Evolutionary conservation across 352 stramenopile genomes (phyloP), one percentile per base, ranked within the genome.

Genomic region (Phytophthora palmivora): DNA sequence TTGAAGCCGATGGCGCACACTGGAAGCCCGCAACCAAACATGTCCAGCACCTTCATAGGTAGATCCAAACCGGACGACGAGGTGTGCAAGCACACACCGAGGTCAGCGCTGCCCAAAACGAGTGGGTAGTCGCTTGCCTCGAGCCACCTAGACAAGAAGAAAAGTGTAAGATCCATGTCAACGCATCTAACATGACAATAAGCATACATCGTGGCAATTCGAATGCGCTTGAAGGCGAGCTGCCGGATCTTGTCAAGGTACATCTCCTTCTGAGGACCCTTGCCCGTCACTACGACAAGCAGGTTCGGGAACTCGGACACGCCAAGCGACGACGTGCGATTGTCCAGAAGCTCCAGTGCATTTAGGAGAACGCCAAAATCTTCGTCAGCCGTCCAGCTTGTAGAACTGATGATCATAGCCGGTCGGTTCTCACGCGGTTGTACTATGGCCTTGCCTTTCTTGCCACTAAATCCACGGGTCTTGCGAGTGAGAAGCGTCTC

Each of bases 41-140:
- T 99, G 78, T 99, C 98, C 30, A 99, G 78, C 39, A 99, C 97
- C 58, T 99, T 99, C 97, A 99, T 99, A 5, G 98, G 98, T 38
- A 99, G 74, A 76, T 99, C 98, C 30, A 99, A 74, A 0, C 97
- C 98, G 5, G 91, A 99, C 3, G 97, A 99, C 4, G 95, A 99
- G 9, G 96, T 99, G 82, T 99, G 98, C n/a, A 99, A 82, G 28
- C 92, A 99, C 33, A 99, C 87, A 38, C 98, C 98, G 1, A 99
- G 63, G 67, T 99, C 98, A 1, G 95, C 95, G 42, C 84, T 97
- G 56, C 94, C 97, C 12, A 98, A 62, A 10, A 99, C 71, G 21
- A 95, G 76, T 9, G 97, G 97, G 76, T 99, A 99, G 74, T 99
- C 97, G 8, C 70, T 82, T 21, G 95, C 86, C 69, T 99, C 96